Evolutionary conservation across 2,329 filamentous ascomycete species (phyloP), one percentile per base, ranked within the genome.

Genomic region (Cercospora zeae-maydis): DNA sequence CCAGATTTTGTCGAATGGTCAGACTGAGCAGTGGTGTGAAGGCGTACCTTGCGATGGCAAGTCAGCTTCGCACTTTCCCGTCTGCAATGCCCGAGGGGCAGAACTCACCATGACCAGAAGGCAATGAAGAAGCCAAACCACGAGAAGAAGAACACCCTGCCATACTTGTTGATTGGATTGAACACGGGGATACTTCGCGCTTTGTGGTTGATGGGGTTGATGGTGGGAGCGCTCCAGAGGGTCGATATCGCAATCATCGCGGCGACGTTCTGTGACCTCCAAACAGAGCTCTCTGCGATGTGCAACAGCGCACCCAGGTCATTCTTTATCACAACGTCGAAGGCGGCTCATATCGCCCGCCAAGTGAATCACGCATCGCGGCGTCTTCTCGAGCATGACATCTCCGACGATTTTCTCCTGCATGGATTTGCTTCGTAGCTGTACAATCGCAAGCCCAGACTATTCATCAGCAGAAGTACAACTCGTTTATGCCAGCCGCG

Each of bases 91-190:
- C 27, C n/a, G 13, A 0, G 27, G 16, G 1, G n/a, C 49, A 9
- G 1, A 1, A 34, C 78, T 72, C 74, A 82, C 84, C 84, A 96
- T 11, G 91, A 92, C 83, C 91, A 90, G 77, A 96, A 96, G 8
- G 90, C 88, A 59, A 93, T 85, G 84, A 95, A 88, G 77, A 93
- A 95, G 2, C 90, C 90, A 49, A 92, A 83, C 86, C 90, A 95
- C 1, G 89, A 89, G 78, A 96, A 96, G 80, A 93, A 91, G 77
- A 96, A 96, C 0, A 95, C 91, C 7, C 91, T 84, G 34, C 91
- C 92, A 80, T 96, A 92, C 69, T 86, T 80, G 75, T 95, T 83
- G 69, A 93, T 74, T 0, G 88, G 85, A 74, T 96, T 96, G 65
- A 96, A 79, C 19, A 91, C 75, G 0, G 92, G 92, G 53, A 96